A percentile compares a stretch with the other conserved stretches of the same genome.
These are phyloP conservation scores for Ricinus communis DNA, from an alignment of 345 rosid species.

Conservation along the genomic window DNA sequence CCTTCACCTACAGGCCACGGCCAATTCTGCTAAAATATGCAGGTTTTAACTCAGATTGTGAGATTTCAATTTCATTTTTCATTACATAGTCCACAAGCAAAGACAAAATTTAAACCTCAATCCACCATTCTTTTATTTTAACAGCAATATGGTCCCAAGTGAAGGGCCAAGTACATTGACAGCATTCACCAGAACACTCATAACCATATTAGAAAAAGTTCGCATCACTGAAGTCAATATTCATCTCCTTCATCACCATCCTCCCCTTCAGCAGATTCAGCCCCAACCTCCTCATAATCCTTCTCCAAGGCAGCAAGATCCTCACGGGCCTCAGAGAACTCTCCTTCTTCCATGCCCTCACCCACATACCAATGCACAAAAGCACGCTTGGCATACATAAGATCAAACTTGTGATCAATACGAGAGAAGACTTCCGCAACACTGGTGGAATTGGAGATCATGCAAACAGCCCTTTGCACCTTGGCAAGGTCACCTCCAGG, in stretches of 20 bases:
- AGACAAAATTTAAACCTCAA: too few species aligned
- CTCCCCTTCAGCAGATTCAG: conserved; percentile 22
- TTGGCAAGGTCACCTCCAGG: conserved; percentile 30
- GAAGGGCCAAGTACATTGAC: too few species aligned
- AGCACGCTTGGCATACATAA: conserved; percentile 28
- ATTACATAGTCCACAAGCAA: neutral
- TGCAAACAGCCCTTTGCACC: conserved; percentile 33
- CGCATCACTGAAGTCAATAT: too few species aligned
- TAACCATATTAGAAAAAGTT: too few species aligned
- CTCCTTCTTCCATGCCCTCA: conserved; percentile 34
- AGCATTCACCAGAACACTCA: too few species aligned
- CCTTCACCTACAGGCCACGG: too few species aligned
- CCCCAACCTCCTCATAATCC: conserved; percentile 31
- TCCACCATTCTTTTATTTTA: too few species aligned
- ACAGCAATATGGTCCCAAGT: neutral
- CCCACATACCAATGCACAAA: conserved; percentile 34
- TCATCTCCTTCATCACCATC: conserved; percentile 26
- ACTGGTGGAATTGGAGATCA: conserved; percentile 30
- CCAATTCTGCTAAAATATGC: too few species aligned
- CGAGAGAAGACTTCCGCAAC: conserved; percentile 31
- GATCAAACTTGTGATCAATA: conserved; percentile 30
- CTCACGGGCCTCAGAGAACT: conserved; percentile 30
- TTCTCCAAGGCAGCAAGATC: conserved; percentile 32
- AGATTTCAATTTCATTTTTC: too few species aligned
- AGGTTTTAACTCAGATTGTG: too few species aligned